These are phyloP conservation scores for Chaetomium globosum DNA, from an alignment of 2,329 filamentous ascomycete species.

Conservation along the genomic window DNA sequence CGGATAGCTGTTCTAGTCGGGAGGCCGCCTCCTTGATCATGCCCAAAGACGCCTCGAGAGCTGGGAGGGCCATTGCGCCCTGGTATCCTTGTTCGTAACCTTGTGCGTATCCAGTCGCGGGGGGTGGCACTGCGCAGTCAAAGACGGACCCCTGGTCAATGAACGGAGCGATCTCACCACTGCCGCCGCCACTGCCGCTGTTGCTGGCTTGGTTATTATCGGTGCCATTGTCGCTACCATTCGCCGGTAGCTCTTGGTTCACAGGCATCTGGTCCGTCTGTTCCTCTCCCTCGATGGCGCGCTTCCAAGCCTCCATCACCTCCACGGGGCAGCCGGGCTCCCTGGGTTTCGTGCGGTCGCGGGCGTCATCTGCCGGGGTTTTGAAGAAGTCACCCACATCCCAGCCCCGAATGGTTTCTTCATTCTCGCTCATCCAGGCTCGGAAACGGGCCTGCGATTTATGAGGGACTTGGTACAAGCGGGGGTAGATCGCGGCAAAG, in stretches of 20 bases:
- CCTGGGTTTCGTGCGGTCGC: not conserved
- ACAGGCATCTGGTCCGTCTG: too few relatives aligned
- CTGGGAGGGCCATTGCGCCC: too few relatives aligned
- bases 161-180: too few relatives aligned
- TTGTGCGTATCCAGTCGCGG: not conserved
- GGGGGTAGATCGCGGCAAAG: slow-evolving; percentile 6
- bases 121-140: too few relatives aligned
- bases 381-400: slow-evolving; percentile 8
- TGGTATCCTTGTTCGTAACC: not conserved
- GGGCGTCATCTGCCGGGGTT: not conserved
- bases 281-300: too few relatives aligned
- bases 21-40: not conserved
- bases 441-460: not conserved
- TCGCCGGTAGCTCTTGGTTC: too few relatives aligned
- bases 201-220: too few relatives aligned
- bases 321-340: not conserved
- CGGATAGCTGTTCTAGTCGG: not conserved
- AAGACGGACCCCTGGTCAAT: too few relatives aligned
- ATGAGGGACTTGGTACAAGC: not conserved
- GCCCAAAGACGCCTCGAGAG: not conserved
- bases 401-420: not conserved
- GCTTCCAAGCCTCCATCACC: not conserved
- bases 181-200: too few relatives aligned
- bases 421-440: not conserved
- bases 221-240: too few relatives aligned